A percentile compares a stretch with the other conserved stretches of the same genome.
These are phyloP conservation scores for Yarrowia bubula DNA, from an alignment of 805 yeast species.

Conservation along the genomic window DNA sequence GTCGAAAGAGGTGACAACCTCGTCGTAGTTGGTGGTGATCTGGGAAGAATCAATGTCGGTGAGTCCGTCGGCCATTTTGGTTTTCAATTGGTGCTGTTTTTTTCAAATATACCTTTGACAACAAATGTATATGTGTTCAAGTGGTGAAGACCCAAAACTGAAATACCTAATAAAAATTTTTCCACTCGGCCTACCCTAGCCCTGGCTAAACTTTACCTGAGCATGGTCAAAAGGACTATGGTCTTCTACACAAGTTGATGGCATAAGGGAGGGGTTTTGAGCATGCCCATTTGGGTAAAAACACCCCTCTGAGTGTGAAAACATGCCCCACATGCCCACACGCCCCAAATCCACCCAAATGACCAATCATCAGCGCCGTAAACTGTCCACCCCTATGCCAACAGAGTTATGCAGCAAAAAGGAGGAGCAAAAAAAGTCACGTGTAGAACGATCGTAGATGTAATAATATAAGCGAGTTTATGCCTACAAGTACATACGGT, in stretches of 20 bases:
- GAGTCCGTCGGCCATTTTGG: conserved; percentile 28
- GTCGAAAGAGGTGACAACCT: conserved; percentile 72
- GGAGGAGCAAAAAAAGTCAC: conserved; percentile 13
- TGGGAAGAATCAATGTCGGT: conserved; percentile 25
- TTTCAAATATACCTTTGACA: conserved; percentile 16
- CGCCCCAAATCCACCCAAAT: not conserved
- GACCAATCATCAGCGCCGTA: not conserved
- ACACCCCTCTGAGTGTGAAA: too few species aligned
- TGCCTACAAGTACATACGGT: too few species aligned
- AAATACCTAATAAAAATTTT: conserved; percentile 23
- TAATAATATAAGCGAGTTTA: not conserved
- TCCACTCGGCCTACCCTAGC: conserved; percentile 20
- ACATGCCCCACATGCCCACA: not conserved
- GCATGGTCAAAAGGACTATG: not conserved
- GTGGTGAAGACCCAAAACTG: conserved; percentile 25
- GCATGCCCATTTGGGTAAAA: too few species aligned
- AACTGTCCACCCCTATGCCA: not conserved
- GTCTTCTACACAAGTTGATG: not conserved
- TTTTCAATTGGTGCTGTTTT: conserved; percentile 5
- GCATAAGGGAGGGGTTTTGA: not conserved
- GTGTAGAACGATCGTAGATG: not conserved
- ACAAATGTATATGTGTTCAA: conserved; percentile 26
- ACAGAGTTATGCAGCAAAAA: conserved; percentile 19
- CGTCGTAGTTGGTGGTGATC: conserved; percentile 77
- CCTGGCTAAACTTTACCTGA: conserved; percentile 7